These are phyloP conservation scores for Lunularia cruciata DNA, from an alignment of 225 moss, liverwort and hornwort species.

Conservation along the genomic window DNA sequence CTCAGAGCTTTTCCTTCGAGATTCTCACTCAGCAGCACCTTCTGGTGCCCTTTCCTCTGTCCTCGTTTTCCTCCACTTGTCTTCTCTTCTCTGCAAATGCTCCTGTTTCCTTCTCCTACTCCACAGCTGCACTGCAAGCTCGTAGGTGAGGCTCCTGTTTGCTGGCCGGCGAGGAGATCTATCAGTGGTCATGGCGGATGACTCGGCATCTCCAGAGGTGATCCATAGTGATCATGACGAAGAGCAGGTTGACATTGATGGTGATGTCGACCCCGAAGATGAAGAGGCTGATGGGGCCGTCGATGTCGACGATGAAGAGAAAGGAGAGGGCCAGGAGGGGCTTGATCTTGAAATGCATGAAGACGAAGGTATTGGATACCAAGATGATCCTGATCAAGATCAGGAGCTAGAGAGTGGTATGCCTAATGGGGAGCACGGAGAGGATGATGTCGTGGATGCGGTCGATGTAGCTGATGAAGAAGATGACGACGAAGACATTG, in stretches of 20 bases:
- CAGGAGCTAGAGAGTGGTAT: conserved; percentile 64
- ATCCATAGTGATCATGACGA: conserved; percentile 75
- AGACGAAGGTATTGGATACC: conserved; percentile 66
- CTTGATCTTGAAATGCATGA: conserved; percentile 69
- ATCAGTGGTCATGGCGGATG: conserved; percentile 81
- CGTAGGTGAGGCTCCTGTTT: conserved; percentile 64
- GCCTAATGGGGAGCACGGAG: conserved; percentile 71
- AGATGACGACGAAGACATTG: conserved; percentile 56
- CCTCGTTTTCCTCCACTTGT: conserved; percentile 91
- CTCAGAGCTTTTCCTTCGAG: conserved; percentile 94
- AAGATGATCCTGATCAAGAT: conserved; percentile 50
- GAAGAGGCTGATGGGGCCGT: conserved; percentile 50
- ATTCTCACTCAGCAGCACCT: conserved; percentile 99
- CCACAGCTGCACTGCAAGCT: conserved; percentile 99
- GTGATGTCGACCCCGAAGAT: conserved; percentile 75
- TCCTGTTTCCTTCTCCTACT: conserved; percentile 87
- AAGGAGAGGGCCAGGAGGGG: conserved; percentile 53
- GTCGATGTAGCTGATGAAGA: conserved; percentile 49
- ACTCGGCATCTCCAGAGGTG: conserved; percentile 88
- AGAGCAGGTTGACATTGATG: conserved; percentile 99
- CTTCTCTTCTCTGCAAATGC: conserved; percentile 86
- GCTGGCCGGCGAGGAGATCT: conserved; percentile 45
- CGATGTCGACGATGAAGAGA: conserved; percentile 55
- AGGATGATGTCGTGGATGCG: conserved; percentile 46
- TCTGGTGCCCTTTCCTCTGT: conserved; percentile 99